phyloP scores from a whole-genome alignment of 2,329 filamentous ascomycete species.

The Alternaria sp. region DNA sequence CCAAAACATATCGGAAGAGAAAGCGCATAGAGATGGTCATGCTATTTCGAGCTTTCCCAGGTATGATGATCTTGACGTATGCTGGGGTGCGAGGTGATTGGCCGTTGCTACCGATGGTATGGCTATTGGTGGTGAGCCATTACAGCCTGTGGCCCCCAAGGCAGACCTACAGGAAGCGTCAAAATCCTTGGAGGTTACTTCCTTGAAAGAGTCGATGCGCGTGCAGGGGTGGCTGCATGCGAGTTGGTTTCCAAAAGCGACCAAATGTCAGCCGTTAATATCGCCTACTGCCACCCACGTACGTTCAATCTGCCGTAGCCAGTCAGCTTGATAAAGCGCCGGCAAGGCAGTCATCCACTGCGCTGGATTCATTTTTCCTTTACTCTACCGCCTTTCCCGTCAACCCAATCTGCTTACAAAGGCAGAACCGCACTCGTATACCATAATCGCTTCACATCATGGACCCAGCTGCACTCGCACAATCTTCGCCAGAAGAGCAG shows the following conservation, averaged over 20 bases:
- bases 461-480: neutral
- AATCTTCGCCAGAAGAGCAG: neutral
- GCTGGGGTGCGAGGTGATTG: neutral
- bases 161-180: neutral
- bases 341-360: neutral
- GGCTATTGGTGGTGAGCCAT: neutral
- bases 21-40: neutral
- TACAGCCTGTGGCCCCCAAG: neutral
- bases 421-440: neutral
- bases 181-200: neutral
- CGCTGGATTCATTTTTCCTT: neutral
- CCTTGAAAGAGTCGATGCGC: neutral
- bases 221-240: neutral
- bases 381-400: neutral
- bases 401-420: neutral
- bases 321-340: neutral
- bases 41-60: neutral
- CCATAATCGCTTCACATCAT: neutral
- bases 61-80: neutral
- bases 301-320: neutral
- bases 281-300: neutral
- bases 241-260: neutral
- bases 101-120: neutral
- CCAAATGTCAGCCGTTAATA: neutral
- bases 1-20: neutral